These are phyloP conservation scores for Emericellopsis atlantica DNA, from an alignment of 2,329 filamentous ascomycete species.

Conservation along the genomic window DNA sequence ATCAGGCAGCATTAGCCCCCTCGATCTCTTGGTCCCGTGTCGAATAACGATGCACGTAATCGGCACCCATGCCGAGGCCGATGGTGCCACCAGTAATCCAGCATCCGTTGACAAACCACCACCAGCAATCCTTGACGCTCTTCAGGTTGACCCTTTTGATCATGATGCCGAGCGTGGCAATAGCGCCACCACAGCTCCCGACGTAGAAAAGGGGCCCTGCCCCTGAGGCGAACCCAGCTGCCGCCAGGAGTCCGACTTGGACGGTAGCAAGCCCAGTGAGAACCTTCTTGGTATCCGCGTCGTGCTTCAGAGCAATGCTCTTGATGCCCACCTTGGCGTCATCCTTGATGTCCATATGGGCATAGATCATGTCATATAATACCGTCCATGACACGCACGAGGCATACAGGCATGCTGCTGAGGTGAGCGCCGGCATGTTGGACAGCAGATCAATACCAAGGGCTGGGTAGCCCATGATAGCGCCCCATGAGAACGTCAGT, in stretches of 20 bases:
- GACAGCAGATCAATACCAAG: conserved; percentile 64
- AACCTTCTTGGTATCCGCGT: conserved; percentile 63
- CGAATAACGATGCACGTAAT: conserved; percentile 42
- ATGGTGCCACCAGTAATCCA: conserved; percentile 55
- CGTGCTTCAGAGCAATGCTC: conserved; percentile 72
- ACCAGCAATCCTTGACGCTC: conserved; percentile 57
- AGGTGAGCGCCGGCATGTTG: conserved; percentile 46
- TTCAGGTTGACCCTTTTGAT: conserved; percentile 55
- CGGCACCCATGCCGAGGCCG: conserved; percentile 41
- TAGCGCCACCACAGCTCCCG: conserved; percentile 53
- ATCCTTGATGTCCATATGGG: conserved; percentile 82
- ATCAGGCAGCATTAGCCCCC: conserved; percentile 3
- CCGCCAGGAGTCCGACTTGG: conserved; percentile 58
- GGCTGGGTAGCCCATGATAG: conserved; percentile 77
- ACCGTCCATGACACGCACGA: conserved; percentile 81
- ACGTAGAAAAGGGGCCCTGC: conserved; percentile 57
- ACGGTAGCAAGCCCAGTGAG: conserved; percentile 55
- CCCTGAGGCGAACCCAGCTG: conserved; percentile 55
- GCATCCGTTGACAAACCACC: conserved; percentile 64
- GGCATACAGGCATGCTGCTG: conserved; percentile 58
- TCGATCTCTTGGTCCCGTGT: conserved; percentile 11
- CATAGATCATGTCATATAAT: conserved; percentile 87
- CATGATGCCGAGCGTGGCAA: conserved; percentile 50
- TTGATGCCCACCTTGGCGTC: conserved; percentile 81
- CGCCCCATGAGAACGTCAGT: conserved; percentile 79